Evolutionary conservation across 345 rosid genomes (phyloP).

Genomic region (Populus nigra): DNA sequence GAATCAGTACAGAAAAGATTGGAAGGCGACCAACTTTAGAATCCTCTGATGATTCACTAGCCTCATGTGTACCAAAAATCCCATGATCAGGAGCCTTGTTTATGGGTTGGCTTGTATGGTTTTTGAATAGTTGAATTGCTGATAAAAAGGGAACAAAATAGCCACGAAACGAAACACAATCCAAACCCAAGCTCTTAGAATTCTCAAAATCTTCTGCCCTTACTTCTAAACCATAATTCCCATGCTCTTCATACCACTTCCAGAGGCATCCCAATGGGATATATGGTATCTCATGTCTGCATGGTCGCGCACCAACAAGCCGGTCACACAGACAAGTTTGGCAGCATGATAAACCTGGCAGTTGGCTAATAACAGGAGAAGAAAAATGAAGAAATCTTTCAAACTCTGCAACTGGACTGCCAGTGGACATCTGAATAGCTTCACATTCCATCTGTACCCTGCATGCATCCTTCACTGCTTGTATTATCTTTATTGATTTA

Average conservation of each 20-base stretch:
- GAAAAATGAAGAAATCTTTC: constrained; percentile 47
- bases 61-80: constrained; percentile 13
- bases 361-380: constrained; percentile 43
- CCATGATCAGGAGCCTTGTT: constrained; percentile 11
- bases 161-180: constrained; percentile 44
- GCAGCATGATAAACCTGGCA: constrained; percentile 24
- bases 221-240: constrained; percentile 54
- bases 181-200: constrained; percentile 41
- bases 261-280: constrained; percentile 42
- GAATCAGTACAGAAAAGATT: constrained; percentile 35
- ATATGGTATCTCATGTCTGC: constrained; percentile 44
- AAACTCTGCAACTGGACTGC: constrained; percentile 53
- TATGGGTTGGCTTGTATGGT: constrained; percentile 10
- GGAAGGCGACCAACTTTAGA: constrained; percentile 18
- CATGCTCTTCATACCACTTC: constrained; percentile 59
- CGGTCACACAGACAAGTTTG: constrained; percentile 27
- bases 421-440: constrained; percentile 46
- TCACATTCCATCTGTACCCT: constrained; percentile 43
- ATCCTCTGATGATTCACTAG: constrained; percentile 14
- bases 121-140: constrained; percentile 51
- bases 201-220: constrained; percentile 43
- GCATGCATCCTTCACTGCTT: constrained; percentile 36
- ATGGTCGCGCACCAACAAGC: constrained; percentile 20
- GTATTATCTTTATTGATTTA: constrained; percentile 30
- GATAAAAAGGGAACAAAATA: constrained; percentile 60